Conservation (phyloP, 768 basidiomycete species). For the Mycena pura region DNA sequence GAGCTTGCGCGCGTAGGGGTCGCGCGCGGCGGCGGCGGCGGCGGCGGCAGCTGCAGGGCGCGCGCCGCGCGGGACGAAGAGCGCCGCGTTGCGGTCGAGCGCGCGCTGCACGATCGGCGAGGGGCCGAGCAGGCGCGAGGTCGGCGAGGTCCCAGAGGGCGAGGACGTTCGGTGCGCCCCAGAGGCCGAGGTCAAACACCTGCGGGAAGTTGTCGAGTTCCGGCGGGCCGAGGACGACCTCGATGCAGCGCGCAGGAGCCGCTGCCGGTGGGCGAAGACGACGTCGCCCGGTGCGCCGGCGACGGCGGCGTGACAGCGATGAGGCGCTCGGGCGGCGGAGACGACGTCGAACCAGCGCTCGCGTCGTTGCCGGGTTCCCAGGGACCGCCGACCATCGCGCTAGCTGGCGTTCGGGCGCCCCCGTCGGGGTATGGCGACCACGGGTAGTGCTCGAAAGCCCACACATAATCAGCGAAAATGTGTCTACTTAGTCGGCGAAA, state of each 20-base stretch:
- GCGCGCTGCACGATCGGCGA: constrained; percentile 45
- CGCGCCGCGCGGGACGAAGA: constrained; percentile 40
- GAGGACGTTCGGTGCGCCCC: constrained; percentile 41
- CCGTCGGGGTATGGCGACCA: constrained; percentile 40
- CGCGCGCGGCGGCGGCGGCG: too few species aligned
- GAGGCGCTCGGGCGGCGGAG: constrained; percentile 45
- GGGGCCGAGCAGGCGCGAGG: constrained; percentile 38
- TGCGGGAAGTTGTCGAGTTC: constrained; percentile 42
- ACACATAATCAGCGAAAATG: constrained; percentile 51
- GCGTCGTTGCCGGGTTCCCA: constrained; percentile 46
- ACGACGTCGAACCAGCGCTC: constrained; percentile 52
- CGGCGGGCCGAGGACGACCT: constrained; percentile 36
- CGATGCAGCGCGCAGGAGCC: constrained; percentile 50
- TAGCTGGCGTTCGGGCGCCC: constrained; percentile 48
- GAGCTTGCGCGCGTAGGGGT: too few species aligned
- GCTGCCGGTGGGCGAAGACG: constrained; percentile 48
- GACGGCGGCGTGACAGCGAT: constrained; percentile 42
- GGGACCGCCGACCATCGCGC: constrained; percentile 52
- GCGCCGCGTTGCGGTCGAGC: constrained; percentile 43
- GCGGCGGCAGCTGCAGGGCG: too few species aligned
- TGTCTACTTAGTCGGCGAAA: too few species aligned
- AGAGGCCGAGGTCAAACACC: constrained; percentile 43
- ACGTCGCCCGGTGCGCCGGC: constrained; percentile 38
- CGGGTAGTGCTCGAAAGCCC: constrained; percentile 50
- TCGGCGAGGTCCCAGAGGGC: constrained; percentile 42